These are phyloP conservation scores for Ramaria rubella DNA, from an alignment of 768 basidiomycete genomes.

Conservation along the genomic window DNA sequence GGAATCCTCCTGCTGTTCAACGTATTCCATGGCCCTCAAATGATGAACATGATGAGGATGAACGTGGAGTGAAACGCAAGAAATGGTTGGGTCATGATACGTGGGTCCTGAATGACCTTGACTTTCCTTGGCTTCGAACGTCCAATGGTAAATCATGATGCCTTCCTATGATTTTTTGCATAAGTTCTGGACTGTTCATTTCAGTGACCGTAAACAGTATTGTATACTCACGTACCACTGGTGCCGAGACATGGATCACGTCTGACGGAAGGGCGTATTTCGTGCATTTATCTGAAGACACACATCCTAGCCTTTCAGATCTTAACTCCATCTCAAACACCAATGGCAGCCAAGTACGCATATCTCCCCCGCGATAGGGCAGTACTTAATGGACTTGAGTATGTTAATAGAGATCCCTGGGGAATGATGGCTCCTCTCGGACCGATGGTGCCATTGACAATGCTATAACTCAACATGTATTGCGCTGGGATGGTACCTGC, in stretches of 20 bases:
- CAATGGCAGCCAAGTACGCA: not conserved
- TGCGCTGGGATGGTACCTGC: constrained; percentile 69
- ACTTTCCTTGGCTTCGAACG: constrained; percentile 71
- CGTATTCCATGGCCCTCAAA: constrained; percentile 76
- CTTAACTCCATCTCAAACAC: constrained; percentile 6
- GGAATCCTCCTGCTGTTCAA: constrained; percentile 68
- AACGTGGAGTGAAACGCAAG: constrained; percentile 13
- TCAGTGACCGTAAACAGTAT: constrained; percentile 64
- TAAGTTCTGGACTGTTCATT: not conserved
- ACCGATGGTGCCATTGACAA: not conserved
- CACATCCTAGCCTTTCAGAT: constrained; percentile 15
- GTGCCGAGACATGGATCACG: constrained; percentile 77
- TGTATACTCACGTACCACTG: constrained; percentile 47
- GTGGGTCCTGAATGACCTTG: constrained; percentile 60
- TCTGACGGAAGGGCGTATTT: constrained; percentile 81
- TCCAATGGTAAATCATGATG: constrained; percentile 47
- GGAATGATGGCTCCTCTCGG: not conserved
- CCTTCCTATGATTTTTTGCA: not conserved
- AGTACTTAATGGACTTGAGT: too few relatives aligned
- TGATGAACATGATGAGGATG: constrained; percentile 30
- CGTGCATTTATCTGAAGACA: constrained; percentile 51
- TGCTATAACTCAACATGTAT: not conserved
- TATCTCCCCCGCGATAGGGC: too few relatives aligned
- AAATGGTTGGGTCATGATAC: constrained; percentile 50
- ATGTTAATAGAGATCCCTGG: not conserved